Percentiles rank a stretch among this genome's conserved stretches.
Evolutionary conservation across 2,329 filamentous ascomycete genomes (phyloP).

Genomic region (Colletotrichum trifolii): DNA sequence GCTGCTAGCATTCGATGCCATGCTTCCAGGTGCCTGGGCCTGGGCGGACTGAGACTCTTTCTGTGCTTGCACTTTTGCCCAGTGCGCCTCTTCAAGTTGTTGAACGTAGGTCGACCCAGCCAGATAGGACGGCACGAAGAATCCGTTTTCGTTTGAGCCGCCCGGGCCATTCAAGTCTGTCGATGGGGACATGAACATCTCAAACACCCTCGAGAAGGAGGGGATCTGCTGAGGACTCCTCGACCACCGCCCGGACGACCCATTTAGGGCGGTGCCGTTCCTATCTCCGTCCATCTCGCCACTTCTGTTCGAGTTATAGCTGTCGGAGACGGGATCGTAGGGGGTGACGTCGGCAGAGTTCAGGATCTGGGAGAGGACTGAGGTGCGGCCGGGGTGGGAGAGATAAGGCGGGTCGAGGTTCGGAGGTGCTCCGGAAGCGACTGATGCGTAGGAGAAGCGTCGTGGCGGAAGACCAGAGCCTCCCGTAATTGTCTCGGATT

Average conservation of each 20-base stretch:
- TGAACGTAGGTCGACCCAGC: conserved; percentile 81
- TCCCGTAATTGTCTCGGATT: conserved; percentile 42
- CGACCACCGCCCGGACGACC: conserved; percentile 38
- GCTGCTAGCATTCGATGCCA: conserved; percentile 64
- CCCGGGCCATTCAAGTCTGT: conserved; percentile 37
- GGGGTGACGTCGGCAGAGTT: conserved; percentile 57
- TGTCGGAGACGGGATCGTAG: conserved; percentile 47
- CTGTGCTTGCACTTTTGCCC: conserved; percentile 64
- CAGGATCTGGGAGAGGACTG: conserved; percentile 66
- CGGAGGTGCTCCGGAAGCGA: conserved; percentile 50
- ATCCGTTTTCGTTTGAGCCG: conserved; percentile 53
- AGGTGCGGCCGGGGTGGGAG: conserved; percentile 49
- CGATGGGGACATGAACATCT: conserved; percentile 55
- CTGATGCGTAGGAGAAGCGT: conserved; percentile 55
- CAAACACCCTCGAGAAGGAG: conserved; percentile 64
- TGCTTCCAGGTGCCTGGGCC: conserved; percentile 57
- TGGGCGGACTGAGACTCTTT: conserved; percentile 59
- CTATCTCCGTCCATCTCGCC: conserved; percentile 49
- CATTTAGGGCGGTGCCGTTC: conserved; percentile 42
- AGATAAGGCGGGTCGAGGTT: conserved; percentile 50
- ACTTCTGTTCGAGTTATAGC: conserved; percentile 35
- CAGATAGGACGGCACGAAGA: conserved; percentile 89
- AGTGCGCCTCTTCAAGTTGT: conserved; percentile 77
- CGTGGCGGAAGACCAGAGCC: conserved; percentile 47
- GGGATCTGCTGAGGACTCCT: conserved; percentile 49